A percentile compares a stretch with the other conserved stretches of the same genome.
Conservation (phyloP, 257 asterid species). For the Forsythia suspensa region DNA sequence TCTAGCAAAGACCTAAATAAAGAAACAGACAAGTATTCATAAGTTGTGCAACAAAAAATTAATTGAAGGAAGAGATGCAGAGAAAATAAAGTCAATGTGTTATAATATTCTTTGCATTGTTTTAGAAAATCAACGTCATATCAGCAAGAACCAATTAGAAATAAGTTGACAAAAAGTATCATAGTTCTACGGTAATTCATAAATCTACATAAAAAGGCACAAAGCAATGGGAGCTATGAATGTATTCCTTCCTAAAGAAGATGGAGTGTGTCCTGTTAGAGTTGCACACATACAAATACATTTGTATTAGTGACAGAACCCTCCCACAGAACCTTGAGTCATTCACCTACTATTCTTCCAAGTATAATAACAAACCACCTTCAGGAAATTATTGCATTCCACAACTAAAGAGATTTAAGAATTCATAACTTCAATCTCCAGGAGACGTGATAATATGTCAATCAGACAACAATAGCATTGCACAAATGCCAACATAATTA, state of each 20-base stretch:
- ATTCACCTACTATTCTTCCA: background rate
- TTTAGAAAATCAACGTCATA: background rate
- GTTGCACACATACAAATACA: background rate
- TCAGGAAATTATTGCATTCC: background rate
- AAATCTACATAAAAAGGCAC: conserved; percentile 2
- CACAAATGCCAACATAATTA: background rate
- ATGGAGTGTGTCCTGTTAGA: background rate
- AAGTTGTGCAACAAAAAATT: background rate
- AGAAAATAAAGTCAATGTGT: background rate
- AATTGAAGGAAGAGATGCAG: conserved; percentile 10
- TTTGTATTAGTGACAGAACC: background rate
- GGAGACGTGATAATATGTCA: background rate
- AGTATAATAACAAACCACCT: background rate
- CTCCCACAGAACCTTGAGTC: background rate
- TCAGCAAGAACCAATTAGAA: conserved; percentile 9
- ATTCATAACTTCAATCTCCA: background rate
- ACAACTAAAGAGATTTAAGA: background rate
- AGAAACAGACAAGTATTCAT: background rate
- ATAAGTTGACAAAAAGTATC: conserved; percentile 1
- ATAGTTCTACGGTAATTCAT: background rate
- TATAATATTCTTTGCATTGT: background rate
- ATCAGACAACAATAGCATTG: background rate
- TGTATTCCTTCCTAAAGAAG: background rate
- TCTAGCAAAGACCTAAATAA: conserved; percentile 85
- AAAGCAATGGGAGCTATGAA: background rate